Evolutionary conservation across 306 rosid genomes (phyloP), one percentile per base, ranked within the genome.

Genomic region (Dryas octopetala): DNA sequence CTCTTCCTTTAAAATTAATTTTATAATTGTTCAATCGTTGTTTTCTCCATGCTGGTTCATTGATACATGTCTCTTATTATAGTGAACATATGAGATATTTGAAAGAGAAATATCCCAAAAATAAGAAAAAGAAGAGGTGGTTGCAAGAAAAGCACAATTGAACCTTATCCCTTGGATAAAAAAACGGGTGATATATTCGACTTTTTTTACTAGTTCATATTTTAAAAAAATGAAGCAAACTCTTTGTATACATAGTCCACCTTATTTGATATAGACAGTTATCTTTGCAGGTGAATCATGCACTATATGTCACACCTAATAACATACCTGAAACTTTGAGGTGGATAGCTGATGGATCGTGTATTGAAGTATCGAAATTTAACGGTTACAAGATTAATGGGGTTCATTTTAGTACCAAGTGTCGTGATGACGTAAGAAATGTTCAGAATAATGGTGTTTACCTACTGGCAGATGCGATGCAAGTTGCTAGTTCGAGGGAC

Each of bases 301-400:
- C 47, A 48, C 53, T 67, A 6, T 9, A 9, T 9, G 19, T 8
- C 0, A 16, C 23, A 45, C 2, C 1, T 0, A n/a, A 67, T 47
- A 38, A 11, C 0, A 2, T 68, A 0, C 23, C 73, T 7, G n/a
- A 17, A 17, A 68, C 4, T 3, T 3, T 68, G 10, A 48, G 59
- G 44, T 68, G 73, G 73, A 15, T 68, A 0, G 73, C 60, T 23
- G 58, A 47, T 48, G 73, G 73, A 2, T 46, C 73, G 1, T 32
- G 7, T 26, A 0, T 4, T 2, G 17, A 9, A 68, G 73, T 68
- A 5, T 6, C 59, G 1, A 11, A 13, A 9, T 68, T 9, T 49
- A 32, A 50, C 9, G 26, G 73, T 2, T 68, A 66, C 7, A 4
- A 1, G 9, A 26, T 68, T 9, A 68, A 49, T 9, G 59, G 19